Evolutionary conservation across 116 monocot genomes (phyloP), one percentile per base, ranked within the genome.

Genomic region (Papilionanthe hybrid): DNA sequence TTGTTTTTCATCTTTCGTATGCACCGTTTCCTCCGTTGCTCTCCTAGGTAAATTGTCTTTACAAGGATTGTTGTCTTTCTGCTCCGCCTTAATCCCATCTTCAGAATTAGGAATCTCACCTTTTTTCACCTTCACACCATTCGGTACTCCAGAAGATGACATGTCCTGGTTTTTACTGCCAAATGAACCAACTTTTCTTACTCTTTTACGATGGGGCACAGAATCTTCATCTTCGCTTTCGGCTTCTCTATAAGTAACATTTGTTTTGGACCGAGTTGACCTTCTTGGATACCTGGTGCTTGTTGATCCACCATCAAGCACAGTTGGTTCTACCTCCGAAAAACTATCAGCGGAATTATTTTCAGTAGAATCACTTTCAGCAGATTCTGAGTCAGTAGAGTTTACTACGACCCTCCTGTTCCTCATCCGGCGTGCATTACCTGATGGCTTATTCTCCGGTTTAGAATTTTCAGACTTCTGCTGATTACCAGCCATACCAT

Each of bases 241-340:
- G 63, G 49, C 76, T 75, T 89, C 92, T 67, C 85, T 88, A 65
- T 91, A 90, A 2, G 80, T 80, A 22, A 92, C 81, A 49, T 89
- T 82, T 44, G 85, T 80, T 82, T 86, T 92, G 43, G 81, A 79
- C 42, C 90, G 82, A 42, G 80, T 63, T 18, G 95, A 95, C 79
- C 89, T 85, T 67, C 89, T 79, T 58, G 80, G 84, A 72, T 75
- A 68, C 65, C 75, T 53, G 44, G 67, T 80, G n/a, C 12, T 79
- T 55, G 56, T 71, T 13, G 78, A 20, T 12, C 65, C 80, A 45
- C 19, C 41, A 79, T 65, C 79, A 57, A 82, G 78, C 3, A 32
- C 81, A 63, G 79, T 60, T 68, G 22, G 69, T 28, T 56, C 37
- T 8, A 48, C 47, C 75, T 75, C 49, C 13, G 12, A 47, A 25